Evolutionary conservation across 331 rosid genomes (phyloP), one percentile per base, ranked within the genome.

Genomic region (Malus hybrid): DNA sequence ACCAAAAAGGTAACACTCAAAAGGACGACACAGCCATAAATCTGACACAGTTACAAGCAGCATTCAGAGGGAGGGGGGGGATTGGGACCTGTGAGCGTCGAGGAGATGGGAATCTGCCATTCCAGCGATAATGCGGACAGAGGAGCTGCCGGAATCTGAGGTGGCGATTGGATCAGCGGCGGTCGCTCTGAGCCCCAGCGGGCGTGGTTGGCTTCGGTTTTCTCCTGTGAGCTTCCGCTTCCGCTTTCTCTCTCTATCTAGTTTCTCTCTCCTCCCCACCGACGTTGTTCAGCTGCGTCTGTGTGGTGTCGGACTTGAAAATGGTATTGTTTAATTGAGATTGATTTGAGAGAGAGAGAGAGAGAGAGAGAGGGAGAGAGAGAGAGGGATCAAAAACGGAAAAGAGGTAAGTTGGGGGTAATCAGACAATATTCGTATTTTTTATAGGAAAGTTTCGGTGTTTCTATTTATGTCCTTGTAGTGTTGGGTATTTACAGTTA

Each of bases 231-330:
- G 20, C 62, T 55, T 75, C 67, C 7, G 26, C 55, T 52, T 6
- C 16, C 57, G n/a, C n/a, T n/a, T n/a, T 6, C 6, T 52, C 57
- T 52, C 48, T 3, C 57, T 36, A 1, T 15, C 56, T 16, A 6
- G 30, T 26, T 8, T 77, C 48, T 74, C 77, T 39, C 64, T 64
- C 65, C 52, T 68, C 73, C 73, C 63, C 86, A 84, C 93, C 93
- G 96, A 90, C 96, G 83, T 16, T 39, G 46, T 65, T 52, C 53
- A 10, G 24, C 22, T 10, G 48, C 3, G 48, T 42, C 48, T 8
- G 46, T 30, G 66, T 13, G 62, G 62, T 63, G 79, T 82, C 84
- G 90, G 90, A 84, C 85, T 77, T 83, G 71, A 84, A 83, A 70
- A 24, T 5, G 71, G 15, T 74, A 15, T 33, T 74, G 66, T 42